A percentile compares a stretch with the other conserved stretches of the same genome.
These are phyloP conservation scores for thale cress (Arabidopsis thaliana) DNA, from an alignment of 345 rosid species.

Conservation along the genomic window DNA sequence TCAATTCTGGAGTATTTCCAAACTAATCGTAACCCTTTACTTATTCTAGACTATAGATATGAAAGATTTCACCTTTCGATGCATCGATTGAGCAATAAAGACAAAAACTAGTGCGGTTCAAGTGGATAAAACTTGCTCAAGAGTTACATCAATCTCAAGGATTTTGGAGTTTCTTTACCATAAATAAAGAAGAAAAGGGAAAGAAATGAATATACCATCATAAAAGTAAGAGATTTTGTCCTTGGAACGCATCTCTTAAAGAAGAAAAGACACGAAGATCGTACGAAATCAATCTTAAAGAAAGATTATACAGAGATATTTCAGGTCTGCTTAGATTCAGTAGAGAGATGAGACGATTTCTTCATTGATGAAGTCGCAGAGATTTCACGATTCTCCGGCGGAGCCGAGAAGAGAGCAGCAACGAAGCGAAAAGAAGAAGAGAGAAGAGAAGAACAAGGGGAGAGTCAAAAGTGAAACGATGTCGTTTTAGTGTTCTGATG, in stretches of 20 bases:
- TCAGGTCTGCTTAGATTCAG: background rate
- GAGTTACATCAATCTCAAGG: constrained; percentile 8
- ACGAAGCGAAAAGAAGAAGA: background rate
- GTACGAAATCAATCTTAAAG: background rate
- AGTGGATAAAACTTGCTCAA: background rate
- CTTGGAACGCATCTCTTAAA: constrained; percentile 69
- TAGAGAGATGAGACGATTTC: constrained; percentile 29
- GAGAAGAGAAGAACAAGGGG: background rate
- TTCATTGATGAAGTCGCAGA: constrained; percentile 30
- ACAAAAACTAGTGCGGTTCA: background rate
- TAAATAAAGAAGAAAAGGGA: constrained; percentile 11
- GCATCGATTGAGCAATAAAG: constrained; percentile 1
- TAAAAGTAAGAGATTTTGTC: constrained; percentile 91
- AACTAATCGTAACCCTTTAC: background rate
- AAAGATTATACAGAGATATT: background rate
- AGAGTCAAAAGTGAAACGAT: constrained; percentile 8
- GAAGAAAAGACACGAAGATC: background rate
- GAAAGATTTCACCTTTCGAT: constrained; percentile 29
- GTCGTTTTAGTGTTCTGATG: background rate
- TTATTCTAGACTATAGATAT: background rate
- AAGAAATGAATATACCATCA: constrained; percentile 61
- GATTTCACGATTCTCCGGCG: background rate
- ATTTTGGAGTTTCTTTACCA: background rate
- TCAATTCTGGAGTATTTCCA: background rate
- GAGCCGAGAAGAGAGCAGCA: background rate